Conservation (phyloP, 495 filamentous ascomycete species). For the Xylaria telfairii region DNA sequence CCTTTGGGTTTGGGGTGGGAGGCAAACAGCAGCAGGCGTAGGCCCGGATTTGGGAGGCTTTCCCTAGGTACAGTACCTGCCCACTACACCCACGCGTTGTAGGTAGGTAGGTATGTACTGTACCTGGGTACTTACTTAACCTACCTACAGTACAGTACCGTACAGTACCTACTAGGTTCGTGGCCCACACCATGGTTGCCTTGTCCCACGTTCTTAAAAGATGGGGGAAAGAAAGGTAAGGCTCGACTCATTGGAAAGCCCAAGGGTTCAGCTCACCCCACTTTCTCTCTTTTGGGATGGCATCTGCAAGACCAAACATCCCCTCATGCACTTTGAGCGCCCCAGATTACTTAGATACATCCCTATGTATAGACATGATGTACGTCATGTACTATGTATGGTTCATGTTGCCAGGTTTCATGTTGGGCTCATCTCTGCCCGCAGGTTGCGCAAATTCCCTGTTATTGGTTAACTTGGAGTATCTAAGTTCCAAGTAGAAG, state of each 20-base stretch:
- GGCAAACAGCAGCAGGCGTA: background rate
- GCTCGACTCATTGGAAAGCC: conserved; percentile 10
- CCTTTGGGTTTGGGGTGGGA: background rate
- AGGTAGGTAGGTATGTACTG: background rate
- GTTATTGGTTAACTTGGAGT: background rate
- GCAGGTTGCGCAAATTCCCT: too few relatives aligned
- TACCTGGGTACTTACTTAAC: too few relatives aligned
- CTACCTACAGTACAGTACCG: too few relatives aligned
- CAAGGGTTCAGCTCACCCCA: conserved; percentile 18
- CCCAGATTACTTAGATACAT: too few relatives aligned
- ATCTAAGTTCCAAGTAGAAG: background rate
- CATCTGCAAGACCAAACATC: background rate
- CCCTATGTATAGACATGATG: too few relatives aligned
- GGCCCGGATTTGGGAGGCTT: conserved; percentile 1
- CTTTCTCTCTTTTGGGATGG: conserved; percentile 6
- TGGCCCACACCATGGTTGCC: conserved; percentile 1
- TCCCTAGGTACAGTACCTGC: too few relatives aligned
- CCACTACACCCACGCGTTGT: background rate
- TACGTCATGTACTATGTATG: too few relatives aligned
- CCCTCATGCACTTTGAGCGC: too few relatives aligned
- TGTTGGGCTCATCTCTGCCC: too few relatives aligned
- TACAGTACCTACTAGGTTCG: too few relatives aligned
- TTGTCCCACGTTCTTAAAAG: conserved; percentile 10
- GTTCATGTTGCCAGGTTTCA: too few relatives aligned
- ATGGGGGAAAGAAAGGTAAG: background rate